Base-by-base conservation (phyloP, 2,329 filamentous ascomycete species). In the Alternaria sp. region DNA sequence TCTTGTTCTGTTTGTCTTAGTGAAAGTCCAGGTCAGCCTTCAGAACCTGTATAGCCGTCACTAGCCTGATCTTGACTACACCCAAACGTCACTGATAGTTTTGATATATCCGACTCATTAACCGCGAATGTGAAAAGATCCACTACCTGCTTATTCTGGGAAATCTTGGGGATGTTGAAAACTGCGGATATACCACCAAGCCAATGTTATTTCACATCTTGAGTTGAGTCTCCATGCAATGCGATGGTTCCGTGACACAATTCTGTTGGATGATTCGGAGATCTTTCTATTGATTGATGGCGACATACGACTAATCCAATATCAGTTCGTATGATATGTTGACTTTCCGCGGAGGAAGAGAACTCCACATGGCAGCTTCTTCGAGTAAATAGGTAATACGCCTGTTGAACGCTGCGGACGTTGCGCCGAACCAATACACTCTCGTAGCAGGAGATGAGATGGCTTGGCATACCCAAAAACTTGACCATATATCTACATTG, bases 371-470 rank as follows among this genome's bases (percentile, higher is more conserved):
- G 3, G 14, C 25, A 12, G 4, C 53, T 28, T 20, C n/a, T 53
- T 44, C n/a, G 18, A 43, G 51, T n/a, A 44, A 32, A 5, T 44
- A 16, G 8, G 9, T 30, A 1, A 3, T 10, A 18, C 0, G 16
- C 1, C 4, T 20, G 10, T 52, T 18, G 54, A 44, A 57, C 14
- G 25, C 54, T 52, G 46, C 46, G 54, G 25, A 18, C 38, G 22
- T 32, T 7, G 11, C 9, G 51, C 54, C 38, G 28, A 36, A n/a
- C 51, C 28, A 54, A 54, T 54, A 45, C 28, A 18, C 10, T 54
- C 5, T 12, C 18, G 11, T 7, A 18, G 5, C 14, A 32, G 18
- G 12, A 25, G 14, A 2, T 3, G 20, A 36, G 34, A 18, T 10
- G 22, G 32, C 20, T 22, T 10, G 14, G 20, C 32, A 16, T 50